A percentile compares a stretch with the other conserved stretches of the same genome.
Conservation (phyloP, 805 yeast species). For the Starmerella apicola region DNA sequence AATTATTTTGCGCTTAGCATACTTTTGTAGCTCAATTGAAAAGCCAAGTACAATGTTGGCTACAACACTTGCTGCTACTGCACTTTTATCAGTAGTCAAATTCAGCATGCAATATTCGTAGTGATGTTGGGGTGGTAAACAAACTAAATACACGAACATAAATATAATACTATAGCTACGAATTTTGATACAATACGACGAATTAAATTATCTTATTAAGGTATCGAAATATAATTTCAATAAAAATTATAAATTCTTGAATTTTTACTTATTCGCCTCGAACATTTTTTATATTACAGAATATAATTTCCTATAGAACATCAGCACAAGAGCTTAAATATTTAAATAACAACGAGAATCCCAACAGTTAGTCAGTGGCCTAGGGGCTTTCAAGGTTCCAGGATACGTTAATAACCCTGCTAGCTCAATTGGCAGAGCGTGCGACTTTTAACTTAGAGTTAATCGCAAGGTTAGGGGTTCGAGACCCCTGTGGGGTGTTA, state of each 20-base stretch:
- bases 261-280: too few relatives aligned
- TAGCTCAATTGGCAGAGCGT: conserved; percentile 24
- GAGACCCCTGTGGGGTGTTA: conserved; percentile 18
- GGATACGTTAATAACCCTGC: conserved; percentile 6
- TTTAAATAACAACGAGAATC: background rate
- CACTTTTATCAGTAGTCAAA: conserved; percentile 6
- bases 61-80: conserved; percentile 14
- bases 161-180: too few relatives aligned
- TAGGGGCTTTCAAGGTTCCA: background rate
- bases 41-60: conserved; percentile 32
- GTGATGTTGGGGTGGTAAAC: too few relatives aligned
- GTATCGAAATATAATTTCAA: too few relatives aligned
- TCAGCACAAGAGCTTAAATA: background rate
- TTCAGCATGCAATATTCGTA: too few relatives aligned
- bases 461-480: conserved; percentile 19
- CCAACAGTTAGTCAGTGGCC: background rate
- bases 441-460: conserved; percentile 16
- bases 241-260: too few relatives aligned
- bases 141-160: too few relatives aligned
- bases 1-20: conserved; percentile 29
- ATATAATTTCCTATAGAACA: too few relatives aligned
- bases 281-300: too few relatives aligned
- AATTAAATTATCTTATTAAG: too few relatives aligned
- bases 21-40: conserved; percentile 32
- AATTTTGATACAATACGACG: too few relatives aligned